A percentile compares a stretch with the other conserved stretches of the same genome.
Evolutionary conservation across 495 filamentous ascomycete genomes (phyloP).

Genomic region (Hypoxylon subgilvum): DNA sequence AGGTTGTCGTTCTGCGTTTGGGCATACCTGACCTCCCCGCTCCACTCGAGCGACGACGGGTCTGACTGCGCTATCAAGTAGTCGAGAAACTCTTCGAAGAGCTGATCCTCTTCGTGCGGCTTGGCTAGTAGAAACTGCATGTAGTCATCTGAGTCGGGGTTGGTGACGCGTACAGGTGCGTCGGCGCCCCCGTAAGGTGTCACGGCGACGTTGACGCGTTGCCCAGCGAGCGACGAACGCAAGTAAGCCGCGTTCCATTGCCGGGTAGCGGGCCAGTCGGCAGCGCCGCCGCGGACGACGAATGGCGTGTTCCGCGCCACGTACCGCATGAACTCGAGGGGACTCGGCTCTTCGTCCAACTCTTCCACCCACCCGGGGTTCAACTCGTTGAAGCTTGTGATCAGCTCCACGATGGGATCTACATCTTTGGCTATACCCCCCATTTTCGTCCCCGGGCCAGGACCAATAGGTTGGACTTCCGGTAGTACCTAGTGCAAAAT

Average conservation of each 20-base stretch:
- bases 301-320: constrained; percentile 73
- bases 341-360: constrained; percentile 65
- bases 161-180: constrained; percentile 52
- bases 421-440: constrained; percentile 15
- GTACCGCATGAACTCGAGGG: constrained; percentile 75
- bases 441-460: constrained; percentile 14
- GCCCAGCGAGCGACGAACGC: constrained; percentile 53
- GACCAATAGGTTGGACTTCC: background rate
- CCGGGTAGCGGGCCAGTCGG: constrained; percentile 61
- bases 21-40: constrained; percentile 56
- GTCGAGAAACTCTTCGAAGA: constrained; percentile 54
- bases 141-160: too few species aligned
- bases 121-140: constrained; percentile 62
- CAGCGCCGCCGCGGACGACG: constrained; percentile 64
- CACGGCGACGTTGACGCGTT: constrained; percentile 70
- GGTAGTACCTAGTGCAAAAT: background rate
- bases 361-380: constrained; percentile 63
- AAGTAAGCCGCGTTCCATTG: constrained; percentile 67
- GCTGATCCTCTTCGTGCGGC: constrained; percentile 59
- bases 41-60: background rate
- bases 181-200: constrained; percentile 74
- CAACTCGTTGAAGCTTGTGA: constrained; percentile 70
- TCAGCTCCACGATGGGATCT: constrained; percentile 59
- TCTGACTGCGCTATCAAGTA: constrained; percentile 48
- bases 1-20: constrained; percentile 80